These are phyloP conservation scores for Santalum album DNA, from an alignment of 164 flowering plant genomes.

Conservation along the genomic window DNA sequence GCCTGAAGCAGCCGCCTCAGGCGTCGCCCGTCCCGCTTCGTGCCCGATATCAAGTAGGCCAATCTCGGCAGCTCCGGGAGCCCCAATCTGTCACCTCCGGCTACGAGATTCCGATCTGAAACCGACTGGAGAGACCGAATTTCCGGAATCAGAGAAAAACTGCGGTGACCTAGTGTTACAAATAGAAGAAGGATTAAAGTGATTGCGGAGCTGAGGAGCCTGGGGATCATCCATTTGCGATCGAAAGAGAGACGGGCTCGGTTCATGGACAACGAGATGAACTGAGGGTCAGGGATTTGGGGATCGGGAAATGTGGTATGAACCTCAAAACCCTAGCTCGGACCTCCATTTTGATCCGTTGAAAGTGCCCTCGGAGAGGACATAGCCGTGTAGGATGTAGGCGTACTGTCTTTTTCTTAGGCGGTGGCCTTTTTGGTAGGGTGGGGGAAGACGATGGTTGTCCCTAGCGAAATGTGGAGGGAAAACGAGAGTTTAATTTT, in stretches of 20 bases:
- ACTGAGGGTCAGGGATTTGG: constrained; percentile 3
- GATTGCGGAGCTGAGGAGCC: constrained; percentile 14
- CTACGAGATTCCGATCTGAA: too few relatives aligned
- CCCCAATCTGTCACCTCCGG: constrained; percentile 8
- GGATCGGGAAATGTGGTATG: too few relatives aligned
- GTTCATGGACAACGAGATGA: constrained; percentile 15
- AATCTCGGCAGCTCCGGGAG: constrained; percentile 51
- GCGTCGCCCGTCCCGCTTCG: constrained; percentile 53
- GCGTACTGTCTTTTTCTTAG: too few relatives aligned
- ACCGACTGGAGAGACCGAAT: too few relatives aligned
- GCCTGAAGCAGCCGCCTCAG: constrained; percentile 58
- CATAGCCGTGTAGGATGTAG: too few relatives aligned
- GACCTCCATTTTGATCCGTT: too few relatives aligned
- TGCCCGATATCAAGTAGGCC: constrained; percentile 76
- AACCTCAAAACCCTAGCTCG: too few relatives aligned
- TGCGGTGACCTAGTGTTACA: constrained; percentile 8
- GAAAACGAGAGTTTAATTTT: too few relatives aligned
- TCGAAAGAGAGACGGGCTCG: constrained; percentile 11
- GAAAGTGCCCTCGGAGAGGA: too few relatives aligned
- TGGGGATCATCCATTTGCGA: constrained; percentile 33
- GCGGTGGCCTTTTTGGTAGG: too few relatives aligned
- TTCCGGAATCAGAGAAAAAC: not conserved
- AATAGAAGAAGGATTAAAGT: constrained; percentile 21
- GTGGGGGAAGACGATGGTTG: too few relatives aligned
- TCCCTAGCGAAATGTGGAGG: too few relatives aligned